Percentiles rank a stretch among this genome's conserved stretches.
These are phyloP conservation scores for Pseudogymnoascus sp. DNA, from an alignment of 2,329 filamentous ascomycete genomes.

Conservation along the genomic window DNA sequence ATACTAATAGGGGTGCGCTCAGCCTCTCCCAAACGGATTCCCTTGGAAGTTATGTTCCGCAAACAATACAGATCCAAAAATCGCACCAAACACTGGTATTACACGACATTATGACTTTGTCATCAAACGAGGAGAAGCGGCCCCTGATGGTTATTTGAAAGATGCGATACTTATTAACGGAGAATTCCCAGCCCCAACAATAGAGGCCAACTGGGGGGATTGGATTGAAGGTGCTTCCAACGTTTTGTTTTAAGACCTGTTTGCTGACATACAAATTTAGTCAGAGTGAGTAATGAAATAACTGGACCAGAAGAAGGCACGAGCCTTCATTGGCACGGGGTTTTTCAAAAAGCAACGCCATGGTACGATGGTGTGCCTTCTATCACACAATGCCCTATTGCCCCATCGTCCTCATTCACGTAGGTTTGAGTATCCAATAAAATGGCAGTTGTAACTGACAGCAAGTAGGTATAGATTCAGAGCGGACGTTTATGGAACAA, in stretches of 20 bases:
- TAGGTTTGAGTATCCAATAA: not conserved
- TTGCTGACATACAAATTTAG: constrained; percentile 15
- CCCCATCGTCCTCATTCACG: constrained; percentile 30
- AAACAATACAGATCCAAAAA: constrained; percentile 30
- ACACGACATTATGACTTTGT: constrained; percentile 28
- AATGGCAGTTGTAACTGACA: not conserved
- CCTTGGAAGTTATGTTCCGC: constrained; percentile 44
- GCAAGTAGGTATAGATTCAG: constrained; percentile 24
- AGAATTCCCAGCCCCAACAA: constrained; percentile 28
- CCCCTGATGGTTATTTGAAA: constrained; percentile 26
- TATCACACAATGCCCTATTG: constrained; percentile 57
- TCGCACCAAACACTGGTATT: constrained; percentile 33
- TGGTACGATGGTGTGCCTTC: constrained; percentile 38
- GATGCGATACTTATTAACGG: constrained; percentile 29
- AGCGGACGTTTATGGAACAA: constrained; percentile 36
- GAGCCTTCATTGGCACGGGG: constrained; percentile 42
- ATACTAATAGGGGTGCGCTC: not conserved
- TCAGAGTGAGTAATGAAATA: constrained; percentile 30
- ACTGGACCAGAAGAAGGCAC: constrained; percentile 35
- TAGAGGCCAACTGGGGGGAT: constrained; percentile 35
- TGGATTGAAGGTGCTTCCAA: constrained; percentile 7
- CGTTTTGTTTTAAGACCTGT: not conserved
- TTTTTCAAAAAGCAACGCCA: constrained; percentile 34
- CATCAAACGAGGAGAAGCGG: constrained; percentile 15
- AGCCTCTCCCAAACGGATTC: constrained; percentile 38